These are phyloP conservation scores for Corymbia citriodora DNA, from an alignment of 441 rosid genomes.

Conservation along the genomic window DNA sequence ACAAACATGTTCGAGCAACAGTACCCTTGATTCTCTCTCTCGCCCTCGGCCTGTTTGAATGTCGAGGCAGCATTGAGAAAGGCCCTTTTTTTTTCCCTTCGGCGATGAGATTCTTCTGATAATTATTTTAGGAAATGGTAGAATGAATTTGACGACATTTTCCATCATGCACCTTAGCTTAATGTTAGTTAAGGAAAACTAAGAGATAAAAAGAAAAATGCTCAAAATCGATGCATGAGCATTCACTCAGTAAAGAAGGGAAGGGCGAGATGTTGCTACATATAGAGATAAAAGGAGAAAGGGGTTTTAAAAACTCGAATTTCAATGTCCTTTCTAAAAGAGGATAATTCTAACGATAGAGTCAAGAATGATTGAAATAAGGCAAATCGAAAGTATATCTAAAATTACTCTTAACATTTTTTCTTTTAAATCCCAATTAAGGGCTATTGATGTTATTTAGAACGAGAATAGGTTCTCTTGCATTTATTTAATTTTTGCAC, in stretches of 20 bases:
- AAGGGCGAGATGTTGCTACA: neutral
- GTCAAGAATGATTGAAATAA: accelerated
- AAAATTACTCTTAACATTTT: too few species aligned
- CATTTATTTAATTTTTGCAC: too few species aligned
- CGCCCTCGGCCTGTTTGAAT: neutral
- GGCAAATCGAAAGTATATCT: neutral
- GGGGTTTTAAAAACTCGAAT: neutral
- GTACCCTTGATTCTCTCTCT: neutral
- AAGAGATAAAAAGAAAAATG: accelerated
- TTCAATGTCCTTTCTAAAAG: accelerated
- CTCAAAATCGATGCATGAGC: neutral
- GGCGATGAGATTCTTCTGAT: too few species aligned
- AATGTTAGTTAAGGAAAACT: neutral
- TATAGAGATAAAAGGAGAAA: neutral
- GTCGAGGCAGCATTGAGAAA: neutral
- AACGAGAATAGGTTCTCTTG: too few species aligned
- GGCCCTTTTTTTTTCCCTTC: neutral
- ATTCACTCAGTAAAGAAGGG: neutral
- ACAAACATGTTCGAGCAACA: neutral
- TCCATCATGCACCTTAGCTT: neutral
- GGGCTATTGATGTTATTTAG: too few species aligned
- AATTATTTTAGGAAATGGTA: neutral
- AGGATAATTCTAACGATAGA: neutral
- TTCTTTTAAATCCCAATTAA: too few species aligned
- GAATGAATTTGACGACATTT: neutral